Evolutionary conservation across 345 rosid species (phyloP).

Genomic region (Streptanthus diversifolius): DNA sequence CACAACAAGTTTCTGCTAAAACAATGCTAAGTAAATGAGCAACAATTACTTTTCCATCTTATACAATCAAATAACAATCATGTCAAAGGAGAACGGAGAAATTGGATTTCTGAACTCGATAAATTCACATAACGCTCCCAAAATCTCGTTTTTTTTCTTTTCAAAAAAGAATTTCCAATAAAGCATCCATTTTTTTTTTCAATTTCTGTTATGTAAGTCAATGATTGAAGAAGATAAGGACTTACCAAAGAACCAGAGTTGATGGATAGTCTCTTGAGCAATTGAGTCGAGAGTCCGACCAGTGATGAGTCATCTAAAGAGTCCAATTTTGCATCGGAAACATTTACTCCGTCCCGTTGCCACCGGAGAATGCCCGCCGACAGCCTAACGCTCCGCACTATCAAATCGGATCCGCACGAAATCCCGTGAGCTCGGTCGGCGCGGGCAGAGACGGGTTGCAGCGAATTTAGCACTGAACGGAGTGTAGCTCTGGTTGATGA

Average conservation of each 20-base stretch:
- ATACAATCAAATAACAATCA: too few relatives aligned
- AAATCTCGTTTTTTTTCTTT: background rate
- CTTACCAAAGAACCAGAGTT: constrained; percentile 81
- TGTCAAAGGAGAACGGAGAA: background rate
- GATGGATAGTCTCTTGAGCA: constrained; percentile 59
- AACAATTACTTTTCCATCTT: too few relatives aligned
- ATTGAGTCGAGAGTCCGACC: constrained; percentile 62
- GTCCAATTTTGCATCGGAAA: constrained; percentile 38
- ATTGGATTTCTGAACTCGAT: background rate
- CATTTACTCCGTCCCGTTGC: constrained; percentile 28
- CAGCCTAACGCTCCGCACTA: constrained; percentile 31
- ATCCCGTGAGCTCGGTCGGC: background rate
- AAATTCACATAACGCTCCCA: background rate
- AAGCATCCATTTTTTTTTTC: background rate
- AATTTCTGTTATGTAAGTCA: background rate
- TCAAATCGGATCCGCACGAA: constrained; percentile 15
- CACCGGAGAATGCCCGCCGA: constrained; percentile 70
- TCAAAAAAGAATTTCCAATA: background rate
- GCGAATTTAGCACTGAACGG: constrained; percentile 51
- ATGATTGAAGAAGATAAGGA: background rate
- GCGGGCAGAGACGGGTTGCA: constrained; percentile 27
- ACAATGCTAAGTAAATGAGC: background rate
- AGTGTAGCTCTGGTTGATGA: constrained; percentile 69
- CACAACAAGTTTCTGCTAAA: background rate
- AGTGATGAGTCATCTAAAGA: constrained; percentile 60